Evolutionary conservation across 2,329 filamentous ascomycete species (phyloP).

Genomic region (Alternaria sp.): DNA sequence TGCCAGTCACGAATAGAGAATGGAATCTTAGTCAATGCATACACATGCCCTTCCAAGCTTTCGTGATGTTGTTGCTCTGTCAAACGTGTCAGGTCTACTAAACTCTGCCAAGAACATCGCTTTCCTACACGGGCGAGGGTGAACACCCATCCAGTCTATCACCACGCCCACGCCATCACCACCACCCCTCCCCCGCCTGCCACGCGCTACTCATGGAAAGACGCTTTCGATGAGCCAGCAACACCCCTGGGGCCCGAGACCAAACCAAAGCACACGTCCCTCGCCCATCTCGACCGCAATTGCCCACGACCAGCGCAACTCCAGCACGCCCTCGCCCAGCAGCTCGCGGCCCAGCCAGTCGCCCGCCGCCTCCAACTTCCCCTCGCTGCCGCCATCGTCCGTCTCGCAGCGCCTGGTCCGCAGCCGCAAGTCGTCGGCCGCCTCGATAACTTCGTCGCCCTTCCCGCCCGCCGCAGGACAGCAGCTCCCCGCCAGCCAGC

Average conservation of each 20-base stretch:
- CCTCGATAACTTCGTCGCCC: conserved; percentile 61
- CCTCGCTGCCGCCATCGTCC: conserved; percentile 55
- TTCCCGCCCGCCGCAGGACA: conserved; percentile 64
- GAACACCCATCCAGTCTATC: conserved; percentile 11
- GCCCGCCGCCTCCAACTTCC: conserved; percentile 60
- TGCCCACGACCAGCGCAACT: conserved; percentile 52
- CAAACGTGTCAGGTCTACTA: conserved; percentile 13
- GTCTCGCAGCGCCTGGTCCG: conserved; percentile 55
- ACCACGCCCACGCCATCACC: conserved; percentile 22
- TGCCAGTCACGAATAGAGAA: background rate
- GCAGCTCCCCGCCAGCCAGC: conserved; percentile 59
- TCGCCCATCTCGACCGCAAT: conserved; percentile 62
- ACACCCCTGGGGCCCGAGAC: conserved; percentile 63
- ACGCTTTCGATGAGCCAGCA: conserved; percentile 58
- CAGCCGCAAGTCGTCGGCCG: conserved; percentile 61
- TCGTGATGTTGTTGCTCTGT: background rate
- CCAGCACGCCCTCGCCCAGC: conserved; percentile 52
- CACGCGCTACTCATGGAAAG: conserved; percentile 50
- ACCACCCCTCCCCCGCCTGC: conserved; percentile 29
- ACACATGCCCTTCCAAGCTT: background rate
- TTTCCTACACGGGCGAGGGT: conserved; percentile 6
- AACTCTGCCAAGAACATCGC: conserved; percentile 13
- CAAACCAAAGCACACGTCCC: conserved; percentile 62
- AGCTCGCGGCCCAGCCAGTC: conserved; percentile 59
- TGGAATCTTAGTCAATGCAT: background rate